These are phyloP conservation scores for Hamamelis virginiana DNA, from an alignment of 164 flowering plant genomes.

Conservation along the genomic window DNA sequence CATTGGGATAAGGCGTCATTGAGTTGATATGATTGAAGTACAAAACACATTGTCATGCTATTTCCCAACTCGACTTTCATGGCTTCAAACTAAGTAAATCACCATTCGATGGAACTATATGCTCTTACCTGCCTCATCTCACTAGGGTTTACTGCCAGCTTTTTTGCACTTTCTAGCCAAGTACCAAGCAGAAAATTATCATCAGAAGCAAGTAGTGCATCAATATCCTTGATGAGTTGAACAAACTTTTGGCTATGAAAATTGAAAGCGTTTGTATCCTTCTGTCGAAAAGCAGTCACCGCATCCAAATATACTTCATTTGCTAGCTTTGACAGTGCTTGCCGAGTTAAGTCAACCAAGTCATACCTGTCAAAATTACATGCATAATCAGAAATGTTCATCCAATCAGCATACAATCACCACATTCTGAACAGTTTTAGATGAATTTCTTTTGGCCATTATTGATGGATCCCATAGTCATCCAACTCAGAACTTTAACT, in stretches of 20 bases:
- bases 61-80: neutral
- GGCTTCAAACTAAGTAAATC: neutral
- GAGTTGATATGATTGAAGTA: neutral
- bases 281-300: constrained; percentile 51
- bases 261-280: constrained; percentile 46
- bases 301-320: constrained; percentile 82
- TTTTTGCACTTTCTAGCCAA: constrained; percentile 89
- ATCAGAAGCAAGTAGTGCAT: constrained; percentile 78
- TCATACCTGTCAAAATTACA: constrained; percentile 65
- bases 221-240: constrained; percentile 78
- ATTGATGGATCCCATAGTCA: too few relatives aligned
- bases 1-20: neutral
- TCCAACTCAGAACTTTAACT: too few relatives aligned
- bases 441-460: too few relatives aligned
- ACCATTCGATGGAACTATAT: neutral
- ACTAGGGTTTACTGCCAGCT: constrained; percentile 48
- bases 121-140: constrained; percentile 67
- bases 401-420: neutral
- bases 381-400: neutral
- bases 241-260: constrained; percentile 54
- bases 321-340: constrained; percentile 83
- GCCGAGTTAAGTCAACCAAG: constrained; percentile 91
- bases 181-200: constrained; percentile 90
- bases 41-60: neutral
- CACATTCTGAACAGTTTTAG: neutral